A percentile compares a stretch with the other conserved stretches of the same genome.
phyloP scores from a whole-genome alignment of 2,329 filamentous ascomycete species.

The Allantophomopsis cytisporea region DNA sequence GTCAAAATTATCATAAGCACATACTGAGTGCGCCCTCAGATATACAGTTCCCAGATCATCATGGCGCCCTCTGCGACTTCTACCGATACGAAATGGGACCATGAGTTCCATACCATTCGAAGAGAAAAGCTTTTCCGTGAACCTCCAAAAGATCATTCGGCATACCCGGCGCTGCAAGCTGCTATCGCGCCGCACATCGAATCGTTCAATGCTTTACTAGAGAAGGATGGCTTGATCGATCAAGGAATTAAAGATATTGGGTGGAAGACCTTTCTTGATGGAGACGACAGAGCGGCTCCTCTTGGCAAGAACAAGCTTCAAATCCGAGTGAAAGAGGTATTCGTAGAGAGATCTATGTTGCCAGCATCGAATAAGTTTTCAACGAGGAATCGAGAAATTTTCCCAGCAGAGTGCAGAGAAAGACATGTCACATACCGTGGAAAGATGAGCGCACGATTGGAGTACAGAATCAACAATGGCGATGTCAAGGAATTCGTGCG shows the following conservation, averaged over 20 bases:
- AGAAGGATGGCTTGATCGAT: constrained; percentile 56
- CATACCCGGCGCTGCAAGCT: constrained; percentile 74
- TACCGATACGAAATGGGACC: constrained; percentile 67
- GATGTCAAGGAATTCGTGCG: constrained; percentile 71
- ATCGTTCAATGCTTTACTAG: constrained; percentile 87
- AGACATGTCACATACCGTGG: constrained; percentile 85
- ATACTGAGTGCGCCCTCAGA: no score
- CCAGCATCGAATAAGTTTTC: constrained; percentile 76
- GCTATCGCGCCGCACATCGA: constrained; percentile 89
- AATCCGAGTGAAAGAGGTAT: constrained; percentile 68
- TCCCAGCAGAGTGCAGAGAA: constrained; percentile 88
- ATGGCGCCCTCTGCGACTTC: constrained; percentile 6
- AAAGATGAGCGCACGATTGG: constrained; percentile 68
- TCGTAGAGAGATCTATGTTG: constrained; percentile 68
- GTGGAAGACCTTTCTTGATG: constrained; percentile 75
- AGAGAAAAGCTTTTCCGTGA: constrained; percentile 82
- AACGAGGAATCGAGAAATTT: constrained; percentile 65
- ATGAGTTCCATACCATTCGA: constrained; percentile 73
- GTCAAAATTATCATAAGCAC: no score
- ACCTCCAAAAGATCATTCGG: constrained; percentile 74
- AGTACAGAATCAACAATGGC: constrained; percentile 77
- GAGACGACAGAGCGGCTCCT: constrained; percentile 47
- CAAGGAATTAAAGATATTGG: constrained; percentile 81
- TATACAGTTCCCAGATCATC: not conserved
- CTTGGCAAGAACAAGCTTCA: constrained; percentile 59